These are phyloP conservation scores for Colletotrichum sp. DNA, from an alignment of 2,329 filamentous ascomycete genomes.

Conservation along the genomic window DNA sequence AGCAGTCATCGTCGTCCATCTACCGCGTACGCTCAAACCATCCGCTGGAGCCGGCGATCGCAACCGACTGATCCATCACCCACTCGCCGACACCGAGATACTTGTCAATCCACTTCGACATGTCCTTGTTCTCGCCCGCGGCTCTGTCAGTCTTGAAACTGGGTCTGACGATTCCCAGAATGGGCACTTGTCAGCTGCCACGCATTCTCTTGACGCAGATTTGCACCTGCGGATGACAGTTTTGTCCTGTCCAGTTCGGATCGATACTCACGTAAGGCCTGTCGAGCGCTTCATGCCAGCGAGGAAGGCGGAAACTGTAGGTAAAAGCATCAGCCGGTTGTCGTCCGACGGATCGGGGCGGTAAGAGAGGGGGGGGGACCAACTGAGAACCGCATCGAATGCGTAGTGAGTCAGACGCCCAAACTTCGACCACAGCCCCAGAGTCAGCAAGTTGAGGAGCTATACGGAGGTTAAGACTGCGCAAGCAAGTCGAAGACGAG, in stretches of 20 bases:
- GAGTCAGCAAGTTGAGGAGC: slow-evolving; percentile 72
- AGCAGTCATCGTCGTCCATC: not conserved
- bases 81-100: slow-evolving; percentile 96
- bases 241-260: not conserved
- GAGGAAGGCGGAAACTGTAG: slow-evolving; percentile 87
- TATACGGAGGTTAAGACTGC: slow-evolving; percentile 52
- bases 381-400: slow-evolving; percentile 93
- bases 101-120: slow-evolving; percentile 88
- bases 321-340: not conserved
- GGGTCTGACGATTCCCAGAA: slow-evolving; percentile 55
- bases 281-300: slow-evolving; percentile 98
- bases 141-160: slow-evolving; percentile 90
- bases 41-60: slow-evolving; percentile 83
- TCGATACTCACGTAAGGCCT: slow-evolving; percentile 89
- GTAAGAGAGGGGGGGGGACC: slow-evolving; percentile 37
- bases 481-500: slow-evolving; percentile 11
- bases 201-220: not conserved
- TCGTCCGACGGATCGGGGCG: not conserved
- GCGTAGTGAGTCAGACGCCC: slow-evolving; percentile 93
- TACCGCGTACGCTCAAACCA: slow-evolving; percentile 92
- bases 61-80: slow-evolving; percentile 97
- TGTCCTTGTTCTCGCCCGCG: slow-evolving; percentile 77
- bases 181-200: slow-evolving; percentile 49
- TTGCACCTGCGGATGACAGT: not conserved
- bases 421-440: slow-evolving; percentile 78